Conservation (phyloP, 805 yeast genomes). For the Zygoascus flipseniorum region DNA sequence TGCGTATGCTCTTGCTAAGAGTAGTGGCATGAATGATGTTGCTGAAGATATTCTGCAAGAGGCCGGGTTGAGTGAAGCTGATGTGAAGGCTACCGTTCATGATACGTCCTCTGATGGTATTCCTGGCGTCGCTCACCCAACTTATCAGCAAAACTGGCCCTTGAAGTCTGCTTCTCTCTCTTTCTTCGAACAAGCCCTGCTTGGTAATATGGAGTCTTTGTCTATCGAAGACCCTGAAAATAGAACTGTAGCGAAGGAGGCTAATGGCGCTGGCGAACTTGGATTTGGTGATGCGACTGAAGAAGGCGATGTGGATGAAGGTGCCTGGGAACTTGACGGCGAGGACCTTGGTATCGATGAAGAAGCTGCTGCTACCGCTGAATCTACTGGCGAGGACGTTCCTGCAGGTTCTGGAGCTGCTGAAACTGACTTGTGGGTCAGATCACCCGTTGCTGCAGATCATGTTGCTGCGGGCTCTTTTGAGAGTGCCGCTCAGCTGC, state of each 20-base stretch:
- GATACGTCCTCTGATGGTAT: constrained; percentile 30
- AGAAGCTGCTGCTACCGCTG: constrained; percentile 30
- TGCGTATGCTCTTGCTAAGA: constrained; percentile 87
- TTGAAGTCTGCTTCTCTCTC: constrained; percentile 62
- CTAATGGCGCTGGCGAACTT: constrained; percentile 13
- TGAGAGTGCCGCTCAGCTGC: constrained; percentile 88
- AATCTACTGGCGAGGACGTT: constrained; percentile 17
- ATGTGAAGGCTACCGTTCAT: constrained; percentile 51
- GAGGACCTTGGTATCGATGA: constrained; percentile 50
- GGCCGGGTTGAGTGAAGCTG: constrained; percentile 55
- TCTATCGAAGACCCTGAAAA: constrained; percentile 34
- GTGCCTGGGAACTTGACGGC: constrained; percentile 48
- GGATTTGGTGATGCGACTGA: constrained; percentile 8
- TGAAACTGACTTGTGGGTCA: constrained; percentile 74
- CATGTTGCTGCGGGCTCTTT: constrained; percentile 95
- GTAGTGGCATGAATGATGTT: constrained; percentile 68
- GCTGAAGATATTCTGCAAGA: constrained; percentile 66
- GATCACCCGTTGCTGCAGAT: constrained; percentile 83
- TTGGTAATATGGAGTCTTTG: constrained; percentile 67
- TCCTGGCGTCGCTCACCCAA: constrained; percentile 39
- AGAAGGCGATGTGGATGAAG: constrained; percentile 69
- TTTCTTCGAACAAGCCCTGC: constrained; percentile 75
- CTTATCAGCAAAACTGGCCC: constrained; percentile 65
- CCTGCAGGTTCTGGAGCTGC: constrained; percentile 36
- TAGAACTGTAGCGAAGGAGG: constrained; percentile 13